Percentiles rank a stretch among this genome's conserved stretches.
Conservation (phyloP, 2,329 filamentous ascomycete species). For the Phoma sp. region DNA sequence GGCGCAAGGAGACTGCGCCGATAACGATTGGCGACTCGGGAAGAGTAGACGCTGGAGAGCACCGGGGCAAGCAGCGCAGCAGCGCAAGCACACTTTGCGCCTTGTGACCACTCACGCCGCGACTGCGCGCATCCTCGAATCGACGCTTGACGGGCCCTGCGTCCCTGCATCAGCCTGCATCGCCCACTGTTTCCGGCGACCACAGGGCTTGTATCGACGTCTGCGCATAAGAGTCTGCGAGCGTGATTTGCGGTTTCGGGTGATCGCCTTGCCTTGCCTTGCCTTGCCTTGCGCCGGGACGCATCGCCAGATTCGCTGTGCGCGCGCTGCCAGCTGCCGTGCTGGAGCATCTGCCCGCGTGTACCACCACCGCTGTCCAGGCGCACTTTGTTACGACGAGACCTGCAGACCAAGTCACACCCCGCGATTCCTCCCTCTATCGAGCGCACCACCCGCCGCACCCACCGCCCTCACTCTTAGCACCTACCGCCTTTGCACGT, state of each 20-base stretch:
- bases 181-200: conserved; percentile 18
- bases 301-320: conserved; percentile 24
- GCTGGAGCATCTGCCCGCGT: conserved; percentile 19
- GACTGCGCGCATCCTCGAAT: conserved; percentile 25
- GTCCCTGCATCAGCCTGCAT: conserved; percentile 27
- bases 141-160: conserved; percentile 24
- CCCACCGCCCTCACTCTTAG: background rate
- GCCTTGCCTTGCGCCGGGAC: conserved; percentile 21
- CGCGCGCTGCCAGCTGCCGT: conserved; percentile 13
- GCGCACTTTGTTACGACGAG: conserved; percentile 23
- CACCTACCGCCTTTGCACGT: too few species aligned
- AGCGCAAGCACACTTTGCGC: conserved; percentile 21
- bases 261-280: conserved; percentile 14
- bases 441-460: conserved; percentile 4
- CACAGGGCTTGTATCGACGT: background rate
- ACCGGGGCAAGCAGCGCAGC: too few species aligned
- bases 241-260: conserved; percentile 6
- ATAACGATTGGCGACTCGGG: conserved; percentile 32
- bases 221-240: conserved; percentile 13
- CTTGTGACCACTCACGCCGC: conserved; percentile 36
- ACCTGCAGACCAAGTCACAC: conserved; percentile 32
- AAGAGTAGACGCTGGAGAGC: conserved; percentile 6
- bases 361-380: conserved; percentile 23
- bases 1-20: conserved; percentile 28
- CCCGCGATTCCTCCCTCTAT: conserved; percentile 12